A percentile compares a stretch with the other conserved stretches of the same genome.
phyloP scores from a whole-genome alignment of 1,284 basidiomycete species.

The Apiotrichum sp. region DNA sequence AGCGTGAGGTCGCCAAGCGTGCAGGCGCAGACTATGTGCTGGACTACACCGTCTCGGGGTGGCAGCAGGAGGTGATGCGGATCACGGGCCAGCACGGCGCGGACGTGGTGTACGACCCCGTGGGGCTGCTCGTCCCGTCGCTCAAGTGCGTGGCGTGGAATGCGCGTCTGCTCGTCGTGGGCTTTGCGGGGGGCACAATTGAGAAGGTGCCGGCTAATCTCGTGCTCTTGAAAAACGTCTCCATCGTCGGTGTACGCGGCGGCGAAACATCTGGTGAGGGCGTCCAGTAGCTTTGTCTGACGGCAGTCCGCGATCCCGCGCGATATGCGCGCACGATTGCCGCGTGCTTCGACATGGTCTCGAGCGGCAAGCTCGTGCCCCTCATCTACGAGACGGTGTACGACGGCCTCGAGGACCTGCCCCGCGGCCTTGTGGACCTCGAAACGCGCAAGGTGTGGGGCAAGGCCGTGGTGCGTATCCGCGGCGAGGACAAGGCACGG shows the following conservation, averaged over 20 bases:
- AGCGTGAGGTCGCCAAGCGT: slow-evolving; percentile 43
- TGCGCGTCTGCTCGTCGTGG: slow-evolving; percentile 82
- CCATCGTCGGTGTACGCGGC: slow-evolving; percentile 76
- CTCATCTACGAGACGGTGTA: slow-evolving; percentile 68
- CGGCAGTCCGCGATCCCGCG: neutral
- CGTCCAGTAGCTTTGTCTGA: slow-evolving; percentile 54
- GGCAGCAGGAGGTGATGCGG: slow-evolving; percentile 53
- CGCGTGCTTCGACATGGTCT: slow-evolving; percentile 1
- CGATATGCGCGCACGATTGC: neutral
- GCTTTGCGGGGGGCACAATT: slow-evolving; percentile 80
- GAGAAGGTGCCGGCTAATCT: slow-evolving; percentile 88
- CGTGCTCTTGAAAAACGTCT: slow-evolving; percentile 78
- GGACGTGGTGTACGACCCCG: slow-evolving; percentile 82
- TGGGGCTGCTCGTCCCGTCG: slow-evolving; percentile 51
- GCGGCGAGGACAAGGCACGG: slow-evolving; percentile 13
- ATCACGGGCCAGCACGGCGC: slow-evolving; percentile 74
- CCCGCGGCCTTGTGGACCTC: slow-evolving; percentile 50
- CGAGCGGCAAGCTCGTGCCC: slow-evolving; percentile 58
- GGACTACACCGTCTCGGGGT: slow-evolving; percentile 47
- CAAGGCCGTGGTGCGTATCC: slow-evolving; percentile 66
- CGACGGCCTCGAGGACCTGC: slow-evolving; percentile 64
- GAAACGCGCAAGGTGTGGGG: slow-evolving; percentile 85
- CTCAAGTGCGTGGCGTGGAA: slow-evolving; percentile 93
- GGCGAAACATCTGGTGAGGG: slow-evolving; percentile 75
- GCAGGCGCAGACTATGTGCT: slow-evolving; percentile 44